These are phyloP conservation scores for Colletotrichum coccodes DNA, from an alignment of 2,329 filamentous ascomycete species.

Conservation along the genomic window DNA sequence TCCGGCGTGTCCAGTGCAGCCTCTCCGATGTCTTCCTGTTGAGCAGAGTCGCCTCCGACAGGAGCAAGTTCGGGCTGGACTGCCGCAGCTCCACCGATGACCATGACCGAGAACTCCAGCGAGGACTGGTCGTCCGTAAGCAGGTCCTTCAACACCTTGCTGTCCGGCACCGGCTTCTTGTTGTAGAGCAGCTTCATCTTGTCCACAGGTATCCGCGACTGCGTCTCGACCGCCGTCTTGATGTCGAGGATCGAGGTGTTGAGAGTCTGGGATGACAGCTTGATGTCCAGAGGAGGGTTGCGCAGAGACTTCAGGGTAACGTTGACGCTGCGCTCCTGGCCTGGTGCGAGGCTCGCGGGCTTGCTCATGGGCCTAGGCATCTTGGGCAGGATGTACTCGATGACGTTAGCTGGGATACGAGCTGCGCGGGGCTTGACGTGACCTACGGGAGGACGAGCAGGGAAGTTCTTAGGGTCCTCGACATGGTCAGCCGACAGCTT, in stretches of 20 bases:
- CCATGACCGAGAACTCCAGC: constrained; percentile 88
- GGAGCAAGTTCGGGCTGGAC: constrained; percentile 51
- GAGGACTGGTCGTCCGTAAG: constrained; percentile 63
- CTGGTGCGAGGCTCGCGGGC: constrained; percentile 58
- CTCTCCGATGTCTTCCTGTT: constrained; percentile 38
- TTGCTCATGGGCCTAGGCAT: constrained; percentile 68
- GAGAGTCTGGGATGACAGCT: constrained; percentile 69
- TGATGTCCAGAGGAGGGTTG: constrained; percentile 76
- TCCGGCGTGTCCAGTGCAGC: constrained; percentile 74
- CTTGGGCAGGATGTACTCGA: constrained; percentile 77
- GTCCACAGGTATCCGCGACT: constrained; percentile 72
- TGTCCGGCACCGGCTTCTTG: constrained; percentile 86
- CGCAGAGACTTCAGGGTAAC: constrained; percentile 81
- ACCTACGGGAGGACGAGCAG: constrained; percentile 79
- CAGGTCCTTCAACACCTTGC: constrained; percentile 81
- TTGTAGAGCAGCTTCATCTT: constrained; percentile 89
- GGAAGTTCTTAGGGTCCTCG: constrained; percentile 84
- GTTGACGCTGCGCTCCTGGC: constrained; percentile 61
- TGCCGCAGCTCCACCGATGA: constrained; percentile 75
- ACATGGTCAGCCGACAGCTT: constrained; percentile 92
- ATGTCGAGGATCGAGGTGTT: constrained; percentile 83
- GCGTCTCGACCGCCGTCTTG: constrained; percentile 73
- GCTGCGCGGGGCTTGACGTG: constrained; percentile 21
- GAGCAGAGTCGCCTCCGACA: constrained; percentile 40
- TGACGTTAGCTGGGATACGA: neutral